These are phyloP conservation scores for Isabelozyma pseudorhagii DNA, from an alignment of 805 yeast species.

Conservation along the genomic window DNA sequence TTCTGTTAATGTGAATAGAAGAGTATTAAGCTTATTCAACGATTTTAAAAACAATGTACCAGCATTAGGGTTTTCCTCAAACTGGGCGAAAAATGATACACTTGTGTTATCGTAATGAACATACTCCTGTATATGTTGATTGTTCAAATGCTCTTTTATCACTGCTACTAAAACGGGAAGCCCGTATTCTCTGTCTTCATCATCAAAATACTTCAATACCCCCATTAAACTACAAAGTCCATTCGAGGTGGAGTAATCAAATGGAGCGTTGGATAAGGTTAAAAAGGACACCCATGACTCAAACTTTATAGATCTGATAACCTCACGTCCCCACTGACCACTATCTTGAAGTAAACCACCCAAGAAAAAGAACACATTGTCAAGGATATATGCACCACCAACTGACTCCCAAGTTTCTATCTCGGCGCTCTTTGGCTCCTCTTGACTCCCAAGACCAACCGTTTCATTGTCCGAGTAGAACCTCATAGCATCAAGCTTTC, in stretches of 20 bases:
- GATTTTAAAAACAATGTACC: conserved; percentile 33
- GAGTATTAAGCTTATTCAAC: conserved; percentile 38
- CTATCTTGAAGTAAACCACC: conserved; percentile 52
- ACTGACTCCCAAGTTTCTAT: conserved; percentile 57
- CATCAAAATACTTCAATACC: conserved; percentile 55
- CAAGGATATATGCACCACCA: conserved; percentile 45
- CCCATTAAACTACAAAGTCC: conserved; percentile 52
- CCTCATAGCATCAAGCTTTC: conserved; percentile 33
- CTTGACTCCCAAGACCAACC: conserved; percentile 36
- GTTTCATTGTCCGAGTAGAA: conserved; percentile 43
- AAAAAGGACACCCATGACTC: conserved; percentile 48
- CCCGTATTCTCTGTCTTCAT: conserved; percentile 50
- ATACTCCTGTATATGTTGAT: conserved; percentile 24
- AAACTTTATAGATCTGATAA: conserved; percentile 34
- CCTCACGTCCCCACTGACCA: conserved; percentile 43
- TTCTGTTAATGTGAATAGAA: conserved; percentile 52
- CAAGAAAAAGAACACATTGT: conserved; percentile 48
- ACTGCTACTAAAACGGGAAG: conserved; percentile 32
- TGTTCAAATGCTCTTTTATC: conserved; percentile 25
- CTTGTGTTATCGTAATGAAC: conserved; percentile 24
- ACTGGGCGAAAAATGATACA: conserved; percentile 34
- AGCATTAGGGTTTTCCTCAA: conserved; percentile 18
- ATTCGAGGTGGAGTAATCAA: conserved; percentile 56
- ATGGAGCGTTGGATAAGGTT: conserved; percentile 53
- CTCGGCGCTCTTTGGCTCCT: conserved; percentile 39